Evolutionary conservation across 1,139 yeast species (phyloP).

Genomic region (Suzukiozyma palmioleophila): DNA sequence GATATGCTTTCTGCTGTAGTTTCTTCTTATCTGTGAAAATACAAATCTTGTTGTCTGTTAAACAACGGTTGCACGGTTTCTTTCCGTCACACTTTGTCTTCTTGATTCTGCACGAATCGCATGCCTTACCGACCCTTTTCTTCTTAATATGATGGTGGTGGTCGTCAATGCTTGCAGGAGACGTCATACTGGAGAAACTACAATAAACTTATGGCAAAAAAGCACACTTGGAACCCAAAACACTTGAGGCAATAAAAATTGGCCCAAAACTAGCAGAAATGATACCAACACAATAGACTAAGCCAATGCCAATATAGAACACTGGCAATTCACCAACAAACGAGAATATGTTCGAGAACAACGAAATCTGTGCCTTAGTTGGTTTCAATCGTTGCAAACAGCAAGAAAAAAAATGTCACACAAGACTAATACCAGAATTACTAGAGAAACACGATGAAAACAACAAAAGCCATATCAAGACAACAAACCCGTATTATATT

Average conservation of each 20-base stretch:
- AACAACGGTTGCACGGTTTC: slow-evolving; percentile 70
- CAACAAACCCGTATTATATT: not conserved
- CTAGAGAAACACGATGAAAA: too few relatives aligned
- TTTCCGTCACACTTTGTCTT: slow-evolving; percentile 76
- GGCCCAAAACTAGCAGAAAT: too few relatives aligned
- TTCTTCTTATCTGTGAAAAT: slow-evolving; percentile 68
- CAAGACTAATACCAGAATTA: not conserved
- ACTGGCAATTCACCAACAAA: too few relatives aligned
- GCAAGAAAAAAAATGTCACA: not conserved
- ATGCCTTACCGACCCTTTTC: slow-evolving; percentile 76
- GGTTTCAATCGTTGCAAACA: not conserved
- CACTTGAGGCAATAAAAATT: too few relatives aligned
- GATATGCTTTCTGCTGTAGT: slow-evolving; percentile 56
- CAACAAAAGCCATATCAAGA: not conserved
- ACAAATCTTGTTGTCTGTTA: slow-evolving; percentile 68
- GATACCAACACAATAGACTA: too few relatives aligned
- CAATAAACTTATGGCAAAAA: too few relatives aligned
- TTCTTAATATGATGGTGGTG: slow-evolving; percentile 27
- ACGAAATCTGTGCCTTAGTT: not conserved
- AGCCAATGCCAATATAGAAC: too few relatives aligned
- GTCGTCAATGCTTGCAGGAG: not conserved
- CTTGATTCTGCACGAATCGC: slow-evolving; percentile 73
- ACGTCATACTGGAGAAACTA: not conserved
- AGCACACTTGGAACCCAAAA: too few relatives aligned
- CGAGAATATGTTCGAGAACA: too few relatives aligned